These are phyloP conservation scores for Hyphodiscus hymeniophilus DNA, from an alignment of 495 filamentous ascomycete species.

Conservation along the genomic window DNA sequence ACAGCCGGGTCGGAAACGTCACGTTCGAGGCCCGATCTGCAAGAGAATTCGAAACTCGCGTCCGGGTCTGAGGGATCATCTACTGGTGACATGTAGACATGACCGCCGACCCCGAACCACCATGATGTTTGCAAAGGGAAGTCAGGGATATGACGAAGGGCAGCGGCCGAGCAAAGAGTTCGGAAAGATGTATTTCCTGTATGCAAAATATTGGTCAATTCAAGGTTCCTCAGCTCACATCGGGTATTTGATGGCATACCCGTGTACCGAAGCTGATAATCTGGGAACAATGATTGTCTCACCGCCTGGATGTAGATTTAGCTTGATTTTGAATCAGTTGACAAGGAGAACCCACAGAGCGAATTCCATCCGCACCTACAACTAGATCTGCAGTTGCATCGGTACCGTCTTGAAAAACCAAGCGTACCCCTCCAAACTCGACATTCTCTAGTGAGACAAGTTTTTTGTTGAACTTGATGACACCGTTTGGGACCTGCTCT, in stretches of 20 bases:
- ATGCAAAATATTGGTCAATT: background rate
- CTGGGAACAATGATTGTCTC: constrained; percentile 24
- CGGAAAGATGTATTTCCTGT: constrained; percentile 32
- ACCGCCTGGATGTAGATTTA: constrained; percentile 15
- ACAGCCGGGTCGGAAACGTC: constrained; percentile 23
- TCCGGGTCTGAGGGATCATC: constrained; percentile 21
- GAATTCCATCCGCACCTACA: constrained; percentile 44
- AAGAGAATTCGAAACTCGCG: constrained; percentile 27
- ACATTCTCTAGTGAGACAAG: constrained; percentile 26
- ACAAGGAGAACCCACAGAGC: constrained; percentile 33
- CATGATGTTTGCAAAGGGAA: constrained; percentile 32
- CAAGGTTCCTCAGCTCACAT: too few relatives aligned
- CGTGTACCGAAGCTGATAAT: constrained; percentile 30
- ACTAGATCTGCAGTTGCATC: constrained; percentile 35
- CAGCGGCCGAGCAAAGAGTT: constrained; percentile 25
- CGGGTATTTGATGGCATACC: too few relatives aligned
- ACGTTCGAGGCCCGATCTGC: too few relatives aligned
- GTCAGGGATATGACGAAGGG: constrained; percentile 27
- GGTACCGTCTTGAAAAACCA: constrained; percentile 33
- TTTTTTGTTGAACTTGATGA: constrained; percentile 33
- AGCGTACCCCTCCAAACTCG: constrained; percentile 22
- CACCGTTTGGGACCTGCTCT: constrained; percentile 26
- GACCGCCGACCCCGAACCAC: constrained; percentile 37
- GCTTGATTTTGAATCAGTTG: constrained; percentile 7
- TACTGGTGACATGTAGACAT: constrained; percentile 33